These are phyloP conservation scores for Calcarisporium arbuscula DNA, from an alignment of 2,329 filamentous ascomycete species.

Conservation along the genomic window DNA sequence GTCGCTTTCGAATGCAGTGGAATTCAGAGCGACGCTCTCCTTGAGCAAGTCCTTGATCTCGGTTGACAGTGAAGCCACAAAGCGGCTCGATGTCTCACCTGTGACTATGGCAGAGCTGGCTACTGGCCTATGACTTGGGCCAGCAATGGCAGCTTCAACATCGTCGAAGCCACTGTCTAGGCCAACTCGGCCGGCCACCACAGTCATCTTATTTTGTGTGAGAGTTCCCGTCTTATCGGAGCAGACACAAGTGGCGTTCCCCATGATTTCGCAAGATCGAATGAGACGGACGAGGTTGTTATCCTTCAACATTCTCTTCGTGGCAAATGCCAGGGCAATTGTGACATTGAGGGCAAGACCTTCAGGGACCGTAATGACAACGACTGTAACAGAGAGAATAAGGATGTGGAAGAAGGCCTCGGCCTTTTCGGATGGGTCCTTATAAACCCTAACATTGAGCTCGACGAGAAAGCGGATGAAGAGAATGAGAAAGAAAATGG, in stretches of 20 bases:
- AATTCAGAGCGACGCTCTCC: constrained; percentile 38
- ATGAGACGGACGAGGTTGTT: constrained; percentile 56
- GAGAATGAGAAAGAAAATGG: constrained; percentile 34
- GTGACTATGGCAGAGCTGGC: constrained; percentile 14
- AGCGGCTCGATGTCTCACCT: constrained; percentile 20
- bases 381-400: constrained; percentile 51
- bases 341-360: constrained; percentile 56
- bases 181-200: constrained; percentile 51
- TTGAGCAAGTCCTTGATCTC: constrained; percentile 31
- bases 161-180: constrained; percentile 30
- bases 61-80: constrained; percentile 23
- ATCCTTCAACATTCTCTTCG: constrained; percentile 56
- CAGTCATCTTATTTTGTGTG: constrained; percentile 58
- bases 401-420: constrained; percentile 53
- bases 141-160: constrained; percentile 16
- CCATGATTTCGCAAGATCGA: constrained; percentile 57
- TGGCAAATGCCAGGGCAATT: constrained; percentile 55
- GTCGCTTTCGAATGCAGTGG: constrained; percentile 48
- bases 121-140: no score
- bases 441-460: constrained; percentile 25
- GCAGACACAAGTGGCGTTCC: constrained; percentile 57
- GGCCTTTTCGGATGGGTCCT: constrained; percentile 41
- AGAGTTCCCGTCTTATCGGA: constrained; percentile 62
- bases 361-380: constrained; percentile 55
- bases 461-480: constrained; percentile 32